Conservation (phyloP, 2,329 filamentous ascomycete species). For the Stachybotrys elegans region DNA sequence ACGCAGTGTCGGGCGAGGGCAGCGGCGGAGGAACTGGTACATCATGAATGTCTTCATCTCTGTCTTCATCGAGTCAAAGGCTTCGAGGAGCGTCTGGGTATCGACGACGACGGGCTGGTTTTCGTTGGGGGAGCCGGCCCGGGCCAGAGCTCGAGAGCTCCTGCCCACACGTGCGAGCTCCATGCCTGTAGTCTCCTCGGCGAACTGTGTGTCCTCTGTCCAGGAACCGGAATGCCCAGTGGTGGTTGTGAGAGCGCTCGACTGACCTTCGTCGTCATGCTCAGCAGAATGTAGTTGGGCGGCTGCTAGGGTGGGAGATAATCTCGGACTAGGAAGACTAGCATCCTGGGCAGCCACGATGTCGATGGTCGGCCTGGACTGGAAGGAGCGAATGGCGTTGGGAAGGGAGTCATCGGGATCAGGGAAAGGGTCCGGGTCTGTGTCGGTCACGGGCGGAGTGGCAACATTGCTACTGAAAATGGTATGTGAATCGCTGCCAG, state of each 20-base stretch:
- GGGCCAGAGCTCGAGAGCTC: constrained; percentile 18
- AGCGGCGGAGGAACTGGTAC: constrained; percentile 88
- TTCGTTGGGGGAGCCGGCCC: constrained; percentile 14
- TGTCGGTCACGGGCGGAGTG: constrained; percentile 71
- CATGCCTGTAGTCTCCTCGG: constrained; percentile 21
- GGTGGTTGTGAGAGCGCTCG: constrained; percentile 25
- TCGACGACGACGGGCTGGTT: constrained; percentile 54
- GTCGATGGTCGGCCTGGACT: constrained; percentile 53
- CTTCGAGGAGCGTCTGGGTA: constrained; percentile 79
- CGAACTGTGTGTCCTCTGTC: constrained; percentile 37
- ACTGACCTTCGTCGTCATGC: constrained; percentile 33
- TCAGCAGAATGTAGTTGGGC: constrained; percentile 46
- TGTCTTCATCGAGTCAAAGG: constrained; percentile 84
- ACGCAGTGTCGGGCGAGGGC: constrained; percentile 80
- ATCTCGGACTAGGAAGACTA: constrained; percentile 86
- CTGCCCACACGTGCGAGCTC: constrained; percentile 19
- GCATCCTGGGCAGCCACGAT: constrained; percentile 76
- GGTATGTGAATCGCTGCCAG: constrained; percentile 51
- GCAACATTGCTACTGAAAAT: constrained; percentile 61
- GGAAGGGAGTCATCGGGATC: constrained; percentile 46
- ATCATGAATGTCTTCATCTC: constrained; percentile 95
- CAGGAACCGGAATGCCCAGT: constrained; percentile 25
- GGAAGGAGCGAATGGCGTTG: constrained; percentile 40
- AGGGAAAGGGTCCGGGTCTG: constrained; percentile 58
- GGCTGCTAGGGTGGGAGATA: constrained; percentile 86